Evolutionary conservation across 805 yeast genomes (phyloP).

Genomic region (Candida nitratophila): DNA sequence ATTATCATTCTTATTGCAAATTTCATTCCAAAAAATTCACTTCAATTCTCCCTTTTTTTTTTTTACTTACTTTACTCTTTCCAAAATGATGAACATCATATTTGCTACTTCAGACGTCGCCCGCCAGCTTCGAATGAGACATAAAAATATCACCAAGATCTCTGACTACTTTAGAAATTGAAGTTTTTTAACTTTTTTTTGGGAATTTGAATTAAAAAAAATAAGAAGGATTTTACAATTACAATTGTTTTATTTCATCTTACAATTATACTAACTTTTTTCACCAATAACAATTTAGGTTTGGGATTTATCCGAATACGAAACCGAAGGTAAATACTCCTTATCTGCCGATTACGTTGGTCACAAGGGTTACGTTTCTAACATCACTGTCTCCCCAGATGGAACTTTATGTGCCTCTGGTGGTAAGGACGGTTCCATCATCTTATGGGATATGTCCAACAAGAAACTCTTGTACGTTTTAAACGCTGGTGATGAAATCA

Average conservation of each 20-base stretch:
- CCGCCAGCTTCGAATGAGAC: conserved; percentile 82
- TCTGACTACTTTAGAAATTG: conserved; percentile 50
- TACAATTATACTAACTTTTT: conserved; percentile 3
- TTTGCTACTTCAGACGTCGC: conserved; percentile 99
- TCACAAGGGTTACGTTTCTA: conserved; percentile 98
- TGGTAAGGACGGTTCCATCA: conserved; percentile 98
- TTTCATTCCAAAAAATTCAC: too few relatives aligned
- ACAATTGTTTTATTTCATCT: too few relatives aligned
- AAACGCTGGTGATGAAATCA: conserved; percentile 92
- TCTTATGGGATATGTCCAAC: conserved; percentile 94
- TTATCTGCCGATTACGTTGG: conserved; percentile 96
- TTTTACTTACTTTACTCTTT: not conserved
- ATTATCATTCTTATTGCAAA: not conserved
- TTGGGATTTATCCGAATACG: conserved; percentile 31
- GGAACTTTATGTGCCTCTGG: conserved; percentile 99
- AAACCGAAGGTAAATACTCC: conserved; percentile 19
- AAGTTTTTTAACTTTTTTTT: too few relatives aligned
- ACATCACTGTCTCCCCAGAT: conserved; percentile 98
- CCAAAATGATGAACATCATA: conserved; percentile 67
- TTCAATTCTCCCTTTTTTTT: not conserved
- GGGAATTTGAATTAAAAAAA: not conserved
- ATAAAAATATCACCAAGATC: conserved; percentile 95
- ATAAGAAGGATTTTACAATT: too few relatives aligned
- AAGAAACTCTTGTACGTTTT: conserved; percentile 87
- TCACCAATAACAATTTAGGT: conserved; percentile 44